Conservation (phyloP, 371 early-diverging fungal species). For the Rhizopus sp. region DNA sequence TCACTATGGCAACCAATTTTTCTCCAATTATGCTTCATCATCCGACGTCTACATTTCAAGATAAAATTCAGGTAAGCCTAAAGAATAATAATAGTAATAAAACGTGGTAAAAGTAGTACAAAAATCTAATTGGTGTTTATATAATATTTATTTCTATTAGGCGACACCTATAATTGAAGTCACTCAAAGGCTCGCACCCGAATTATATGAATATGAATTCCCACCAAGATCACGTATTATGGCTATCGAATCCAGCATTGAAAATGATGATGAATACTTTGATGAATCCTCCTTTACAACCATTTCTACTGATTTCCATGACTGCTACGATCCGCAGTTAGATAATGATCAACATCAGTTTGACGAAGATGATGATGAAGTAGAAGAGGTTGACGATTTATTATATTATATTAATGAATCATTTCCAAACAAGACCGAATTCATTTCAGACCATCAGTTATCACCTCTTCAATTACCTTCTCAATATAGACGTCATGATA, state of each 20-base stretch:
- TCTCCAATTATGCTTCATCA: slow-evolving; percentile 35
- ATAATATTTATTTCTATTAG: not conserved
- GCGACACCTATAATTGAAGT: slow-evolving; percentile 23
- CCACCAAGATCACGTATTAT: slow-evolving; percentile 40
- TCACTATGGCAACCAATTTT: slow-evolving; percentile 35
- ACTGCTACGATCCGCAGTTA: slow-evolving; percentile 1
- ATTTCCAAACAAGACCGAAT: slow-evolving; percentile 5
- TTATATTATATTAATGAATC: slow-evolving; percentile 14
- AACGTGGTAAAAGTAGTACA: slow-evolving; percentile 19
- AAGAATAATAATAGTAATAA: slow-evolving; percentile 15
- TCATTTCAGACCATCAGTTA: slow-evolving; percentile 38
- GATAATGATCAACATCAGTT: not conserved
- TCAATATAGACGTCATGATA: slow-evolving; percentile 15
- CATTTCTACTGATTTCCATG: slow-evolving; percentile 21
- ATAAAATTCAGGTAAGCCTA: slow-evolving; percentile 28
- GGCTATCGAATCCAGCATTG: slow-evolving; percentile 25
- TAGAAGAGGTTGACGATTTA: slow-evolving; percentile 12
- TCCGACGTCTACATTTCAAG: slow-evolving; percentile 33
- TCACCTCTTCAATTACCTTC: slow-evolving; percentile 45
- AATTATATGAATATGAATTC: slow-evolving; percentile 43
- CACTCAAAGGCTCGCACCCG: slow-evolving; percentile 44
- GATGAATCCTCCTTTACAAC: slow-evolving; percentile 45
- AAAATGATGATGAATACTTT: slow-evolving; percentile 32
- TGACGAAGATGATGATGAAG: slow-evolving; percentile 25
- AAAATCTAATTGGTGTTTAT: not conserved